phyloP scores from a whole-genome alignment of 106 monocot species.

The Dactylorhiza incarnata region DNA sequence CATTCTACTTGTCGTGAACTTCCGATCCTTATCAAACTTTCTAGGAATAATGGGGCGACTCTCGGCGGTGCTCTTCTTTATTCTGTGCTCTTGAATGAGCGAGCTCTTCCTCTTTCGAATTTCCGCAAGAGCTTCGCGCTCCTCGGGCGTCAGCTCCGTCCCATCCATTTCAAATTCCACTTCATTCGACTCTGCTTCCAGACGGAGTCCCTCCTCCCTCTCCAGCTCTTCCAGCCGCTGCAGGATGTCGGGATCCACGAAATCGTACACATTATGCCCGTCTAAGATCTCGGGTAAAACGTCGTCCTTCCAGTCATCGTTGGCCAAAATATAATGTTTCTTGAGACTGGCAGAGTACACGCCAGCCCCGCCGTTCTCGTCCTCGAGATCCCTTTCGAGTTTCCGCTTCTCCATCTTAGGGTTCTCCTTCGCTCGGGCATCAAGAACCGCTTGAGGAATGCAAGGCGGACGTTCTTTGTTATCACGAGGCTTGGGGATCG shows the following conservation, averaged over 20 bases:
- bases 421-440: conserved; percentile 42
- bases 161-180: conserved; percentile 66
- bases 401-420: conserved; percentile 51
- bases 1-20: conserved; percentile 81
- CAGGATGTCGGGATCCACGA: conserved; percentile 79
- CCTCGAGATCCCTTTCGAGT: conserved; percentile 86
- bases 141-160: conserved; percentile 48
- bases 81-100: conserved; percentile 74
- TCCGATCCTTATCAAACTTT: conserved; percentile 74
- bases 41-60: conserved; percentile 82
- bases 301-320: conserved; percentile 97
- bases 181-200: conserved; percentile 38
- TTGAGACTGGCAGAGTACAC: conserved; percentile 89
- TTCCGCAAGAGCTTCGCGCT: conserved; percentile 57
- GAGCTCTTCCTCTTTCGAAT: conserved; percentile 84
- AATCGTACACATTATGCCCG: conserved; percentile 92
- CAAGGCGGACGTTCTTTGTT: conserved; percentile 80
- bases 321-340: conserved; percentile 76
- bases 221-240: conserved; percentile 80
- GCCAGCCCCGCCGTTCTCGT: conserved; percentile 96
- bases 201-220: conserved; percentile 75
- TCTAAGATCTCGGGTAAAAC: conserved; percentile 88
- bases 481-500: conserved; percentile 84
- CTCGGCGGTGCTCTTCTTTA: conserved; percentile 94
- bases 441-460: conserved; percentile 79